phyloP scores from a whole-genome alignment of 306 rosid genomes.

The Biancaea sappan region DNA sequence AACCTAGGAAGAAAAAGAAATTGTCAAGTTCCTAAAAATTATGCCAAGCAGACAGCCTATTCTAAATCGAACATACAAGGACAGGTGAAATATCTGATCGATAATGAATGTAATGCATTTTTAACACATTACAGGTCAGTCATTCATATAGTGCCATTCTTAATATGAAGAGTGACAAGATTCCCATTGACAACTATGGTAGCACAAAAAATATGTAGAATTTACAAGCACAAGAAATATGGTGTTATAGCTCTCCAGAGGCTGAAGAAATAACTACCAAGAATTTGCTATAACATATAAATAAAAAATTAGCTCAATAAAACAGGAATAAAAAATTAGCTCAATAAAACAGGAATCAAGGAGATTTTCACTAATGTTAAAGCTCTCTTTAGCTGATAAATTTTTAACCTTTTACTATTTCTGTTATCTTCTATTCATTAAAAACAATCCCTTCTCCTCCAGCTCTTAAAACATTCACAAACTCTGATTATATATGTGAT shows the following conservation, averaged over 20 bases:
- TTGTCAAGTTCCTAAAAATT: conserved; percentile 27
- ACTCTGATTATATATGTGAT: no score
- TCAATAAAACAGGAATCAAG: conserved; percentile 18
- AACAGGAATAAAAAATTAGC: conserved; percentile 22
- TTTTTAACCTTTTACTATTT: neutral
- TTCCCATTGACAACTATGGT: conserved; percentile 8
- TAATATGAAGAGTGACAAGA: neutral
- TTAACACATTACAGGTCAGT: neutral
- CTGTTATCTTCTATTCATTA: neutral
- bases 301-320: conserved; percentile 1
- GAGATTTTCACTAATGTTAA: neutral
- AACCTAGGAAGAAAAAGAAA: conserved; percentile 49
- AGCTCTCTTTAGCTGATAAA: neutral
- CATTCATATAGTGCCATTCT: conserved; percentile 13
- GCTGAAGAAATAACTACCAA: conserved; percentile 6
- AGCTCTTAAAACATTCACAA: no score
- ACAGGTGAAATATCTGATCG: conserved; percentile 13
- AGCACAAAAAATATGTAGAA: conserved; percentile 2
- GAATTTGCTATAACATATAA: conserved; percentile 1
- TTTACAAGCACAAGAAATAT: conserved; percentile 7
- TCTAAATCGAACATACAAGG: conserved; percentile 22
- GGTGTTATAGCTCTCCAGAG: conserved; percentile 8
- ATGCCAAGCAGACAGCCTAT: conserved; percentile 24
- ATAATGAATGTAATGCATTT: conserved; percentile 26
- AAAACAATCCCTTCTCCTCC: no score